These are phyloP conservation scores for Corymbia maculata DNA, from an alignment of 345 rosid species.

Conservation along the genomic window DNA sequence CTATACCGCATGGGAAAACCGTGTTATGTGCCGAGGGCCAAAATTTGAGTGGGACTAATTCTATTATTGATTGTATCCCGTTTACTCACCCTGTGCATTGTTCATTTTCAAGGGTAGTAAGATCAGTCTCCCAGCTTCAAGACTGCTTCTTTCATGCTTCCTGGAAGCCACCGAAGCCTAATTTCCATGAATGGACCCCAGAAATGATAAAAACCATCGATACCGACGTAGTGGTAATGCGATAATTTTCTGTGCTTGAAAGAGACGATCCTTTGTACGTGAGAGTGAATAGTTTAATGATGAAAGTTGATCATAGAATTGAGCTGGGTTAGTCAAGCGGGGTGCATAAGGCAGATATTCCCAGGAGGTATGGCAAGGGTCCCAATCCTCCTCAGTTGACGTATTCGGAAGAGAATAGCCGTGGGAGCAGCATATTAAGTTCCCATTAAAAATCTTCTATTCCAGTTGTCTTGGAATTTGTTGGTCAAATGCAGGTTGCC, in stretches of 20 bases:
- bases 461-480: neutral
- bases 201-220: neutral
- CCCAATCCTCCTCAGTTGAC: neutral
- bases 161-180: too few relatives aligned
- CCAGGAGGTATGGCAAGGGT: neutral
- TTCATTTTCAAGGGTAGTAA: too few relatives aligned
- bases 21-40: too few relatives aligned
- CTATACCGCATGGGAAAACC: too few relatives aligned
- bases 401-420: neutral
- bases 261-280: neutral
- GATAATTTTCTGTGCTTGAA: neutral
- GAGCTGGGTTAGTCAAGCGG: neutral
- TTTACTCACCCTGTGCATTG: too few relatives aligned
- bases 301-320: too few relatives aligned
- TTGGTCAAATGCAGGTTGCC: neutral
- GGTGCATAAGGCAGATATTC: neutral
- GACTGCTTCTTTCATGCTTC: too few relatives aligned
- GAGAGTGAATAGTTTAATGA: neutral
- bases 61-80: too few relatives aligned
- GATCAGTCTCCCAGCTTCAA: too few relatives aligned
- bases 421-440: neutral
- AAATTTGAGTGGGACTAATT: too few relatives aligned
- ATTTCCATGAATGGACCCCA: too few relatives aligned
- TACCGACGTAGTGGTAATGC: neutral
- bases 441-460: too few relatives aligned